A percentile compares a stretch with the other conserved stretches of the same genome.
Conservation (phyloP, 345 rosid species). For the Populus euphratica region DNA sequence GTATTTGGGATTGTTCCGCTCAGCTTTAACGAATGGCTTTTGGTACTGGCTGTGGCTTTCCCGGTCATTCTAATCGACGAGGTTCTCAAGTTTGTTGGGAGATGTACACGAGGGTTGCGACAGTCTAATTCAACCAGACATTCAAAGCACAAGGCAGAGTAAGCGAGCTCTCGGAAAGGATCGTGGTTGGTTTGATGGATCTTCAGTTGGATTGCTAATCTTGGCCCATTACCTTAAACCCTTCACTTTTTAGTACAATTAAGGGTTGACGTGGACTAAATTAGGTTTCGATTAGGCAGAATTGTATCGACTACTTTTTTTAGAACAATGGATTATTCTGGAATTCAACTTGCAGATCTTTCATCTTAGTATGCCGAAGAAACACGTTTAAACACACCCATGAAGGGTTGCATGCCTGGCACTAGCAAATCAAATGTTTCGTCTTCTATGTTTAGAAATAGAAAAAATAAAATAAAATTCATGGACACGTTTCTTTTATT, state of each 20-base stretch:
- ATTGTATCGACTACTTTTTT: background rate
- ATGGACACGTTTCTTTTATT: too few relatives aligned
- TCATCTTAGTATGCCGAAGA: background rate
- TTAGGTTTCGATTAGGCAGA: slow-evolving; percentile 6
- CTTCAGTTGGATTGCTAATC: background rate
- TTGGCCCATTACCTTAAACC: background rate
- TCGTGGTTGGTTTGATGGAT: background rate
- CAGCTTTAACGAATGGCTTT: slow-evolving; percentile 79
- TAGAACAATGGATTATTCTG: background rate
- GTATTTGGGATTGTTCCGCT: slow-evolving; percentile 81
- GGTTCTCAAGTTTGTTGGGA: slow-evolving; percentile 74
- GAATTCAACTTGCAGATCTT: background rate
- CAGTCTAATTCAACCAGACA: slow-evolving; percentile 27
- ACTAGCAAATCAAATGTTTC: background rate
- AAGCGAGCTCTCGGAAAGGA: background rate
- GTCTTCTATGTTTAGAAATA: too few relatives aligned
- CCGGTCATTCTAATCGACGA: slow-evolving; percentile 89
- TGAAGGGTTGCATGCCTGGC: background rate
- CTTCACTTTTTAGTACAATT: background rate
- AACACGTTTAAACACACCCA: background rate
- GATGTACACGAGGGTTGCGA: slow-evolving; percentile 46
- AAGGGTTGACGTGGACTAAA: background rate
- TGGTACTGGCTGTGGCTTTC: slow-evolving; percentile 70
- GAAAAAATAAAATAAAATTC: too few relatives aligned
- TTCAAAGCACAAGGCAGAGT: slow-evolving; percentile 60